These are phyloP conservation scores for Phytophthora vignae DNA, from an alignment of 352 stramenopile species.

Conservation along the genomic window DNA sequence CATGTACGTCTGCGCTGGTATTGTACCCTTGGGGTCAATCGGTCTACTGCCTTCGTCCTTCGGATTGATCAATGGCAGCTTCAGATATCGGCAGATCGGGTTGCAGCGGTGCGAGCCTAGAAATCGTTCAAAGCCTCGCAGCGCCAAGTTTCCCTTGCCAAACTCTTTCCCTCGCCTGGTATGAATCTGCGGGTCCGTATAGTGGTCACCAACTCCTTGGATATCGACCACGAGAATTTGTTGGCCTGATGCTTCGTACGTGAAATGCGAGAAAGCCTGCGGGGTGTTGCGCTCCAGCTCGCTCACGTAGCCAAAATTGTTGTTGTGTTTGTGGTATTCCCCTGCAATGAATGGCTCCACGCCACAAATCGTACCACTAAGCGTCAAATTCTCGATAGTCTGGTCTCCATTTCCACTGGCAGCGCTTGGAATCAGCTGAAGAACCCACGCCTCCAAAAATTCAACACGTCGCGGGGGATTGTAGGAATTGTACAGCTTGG, in stretches of 20 bases:
- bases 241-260: slow-evolving; percentile 92
- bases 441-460: slow-evolving; percentile 80
- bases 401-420: slow-evolving; percentile 32
- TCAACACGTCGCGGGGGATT: slow-evolving; percentile 79
- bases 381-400: slow-evolving; percentile 52
- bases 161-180: slow-evolving; percentile 83
- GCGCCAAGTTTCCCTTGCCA: slow-evolving; percentile 80
- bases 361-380: slow-evolving; percentile 76
- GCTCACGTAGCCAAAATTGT: slow-evolving; percentile 86
- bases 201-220: slow-evolving; percentile 95
- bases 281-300: slow-evolving; percentile 82
- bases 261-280: slow-evolving; percentile 93
- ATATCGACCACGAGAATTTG: slow-evolving; percentile 95
- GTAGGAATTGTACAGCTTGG: slow-evolving; percentile 84
- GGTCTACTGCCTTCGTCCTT: slow-evolving; percentile 52
- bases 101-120: slow-evolving; percentile 84
- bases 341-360: slow-evolving; percentile 83
- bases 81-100: slow-evolving; percentile 81
- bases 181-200: slow-evolving; percentile 96
- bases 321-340: slow-evolving; percentile 89
- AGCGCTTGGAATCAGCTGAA: slow-evolving; percentile 63
- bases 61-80: slow-evolving; percentile 73
- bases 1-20: slow-evolving; percentile 79
- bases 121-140: slow-evolving; percentile 79
- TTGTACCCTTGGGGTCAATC: slow-evolving; percentile 64